Conservation (phyloP, 805 yeast genomes). For the Lipomyces yamanashiensis region DNA sequence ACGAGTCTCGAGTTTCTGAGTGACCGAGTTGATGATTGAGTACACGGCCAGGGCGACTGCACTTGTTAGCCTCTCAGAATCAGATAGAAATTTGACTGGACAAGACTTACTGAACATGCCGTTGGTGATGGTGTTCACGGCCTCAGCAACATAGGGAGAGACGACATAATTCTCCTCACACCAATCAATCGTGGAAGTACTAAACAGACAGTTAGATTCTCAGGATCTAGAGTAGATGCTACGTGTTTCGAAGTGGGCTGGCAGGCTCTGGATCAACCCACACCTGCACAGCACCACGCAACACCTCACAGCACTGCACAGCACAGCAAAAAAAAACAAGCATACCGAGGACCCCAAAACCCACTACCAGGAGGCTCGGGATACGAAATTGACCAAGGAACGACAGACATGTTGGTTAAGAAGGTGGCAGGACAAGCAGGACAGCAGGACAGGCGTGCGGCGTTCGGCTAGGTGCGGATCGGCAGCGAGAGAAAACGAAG, state of each 20-base stretch:
- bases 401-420: constrained; percentile 3
- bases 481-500: background rate
- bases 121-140: constrained; percentile 84
- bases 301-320: background rate
- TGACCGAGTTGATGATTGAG: constrained; percentile 64
- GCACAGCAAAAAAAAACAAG: background rate
- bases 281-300: background rate
- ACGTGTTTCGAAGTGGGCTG: constrained; percentile 1
- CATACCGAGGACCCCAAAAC: constrained; percentile 64
- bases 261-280: background rate
- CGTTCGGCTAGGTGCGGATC: constrained; percentile 7
- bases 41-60: constrained; percentile 58
- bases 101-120: constrained; percentile 49
- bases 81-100: too few relatives aligned
- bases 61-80: background rate
- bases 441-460: constrained; percentile 5
- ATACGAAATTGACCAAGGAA: constrained; percentile 48
- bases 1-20: constrained; percentile 67
- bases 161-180: constrained; percentile 97
- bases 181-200: constrained; percentile 97
- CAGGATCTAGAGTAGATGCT: background rate
- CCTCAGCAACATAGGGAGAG: constrained; percentile 84
- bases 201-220: constrained; percentile 5
- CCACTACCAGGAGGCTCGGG: constrained; percentile 62
- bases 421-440: too few relatives aligned